Conservation (phyloP, 2,329 filamentous ascomycete species). For the Cephalotrichum gorgonifer region DNA sequence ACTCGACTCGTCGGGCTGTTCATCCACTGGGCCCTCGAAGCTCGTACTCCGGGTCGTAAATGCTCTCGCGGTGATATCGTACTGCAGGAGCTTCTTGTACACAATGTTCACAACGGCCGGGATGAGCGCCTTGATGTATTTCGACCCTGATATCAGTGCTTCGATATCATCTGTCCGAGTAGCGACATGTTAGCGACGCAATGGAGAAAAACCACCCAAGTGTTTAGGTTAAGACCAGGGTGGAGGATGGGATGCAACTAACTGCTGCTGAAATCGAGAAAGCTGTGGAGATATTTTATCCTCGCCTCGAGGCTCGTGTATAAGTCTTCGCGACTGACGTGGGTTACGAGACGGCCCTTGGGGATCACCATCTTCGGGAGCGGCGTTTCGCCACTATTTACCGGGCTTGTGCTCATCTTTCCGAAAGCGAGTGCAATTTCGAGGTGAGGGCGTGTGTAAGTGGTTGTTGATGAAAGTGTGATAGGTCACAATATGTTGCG, state of each 20-base stretch:
- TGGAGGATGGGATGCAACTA: constrained; percentile 18
- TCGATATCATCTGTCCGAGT: constrained; percentile 53
- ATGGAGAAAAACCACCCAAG: not conserved
- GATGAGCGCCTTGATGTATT: constrained; percentile 74
- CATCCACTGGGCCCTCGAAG: constrained; percentile 57
- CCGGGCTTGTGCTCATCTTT: not conserved
- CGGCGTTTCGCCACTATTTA: not conserved
- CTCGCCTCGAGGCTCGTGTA: constrained; percentile 61
- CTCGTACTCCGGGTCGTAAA: constrained; percentile 55
- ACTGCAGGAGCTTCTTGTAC: constrained; percentile 70
- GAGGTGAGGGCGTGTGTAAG: too few species aligned
- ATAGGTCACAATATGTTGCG: too few species aligned
- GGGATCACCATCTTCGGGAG: not conserved
- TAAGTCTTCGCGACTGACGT: constrained; percentile 59
- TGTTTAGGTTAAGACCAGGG: not conserved
- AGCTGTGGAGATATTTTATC: constrained; percentile 63
- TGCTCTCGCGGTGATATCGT: constrained; percentile 72
- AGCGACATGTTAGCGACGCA: not conserved
- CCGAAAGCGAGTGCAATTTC: too few species aligned
- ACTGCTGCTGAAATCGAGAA: constrained; percentile 66
- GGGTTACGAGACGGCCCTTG: constrained; percentile 28
- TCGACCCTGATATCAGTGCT: constrained; percentile 56
- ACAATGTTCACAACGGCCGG: constrained; percentile 77
- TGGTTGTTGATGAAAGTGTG: too few species aligned
- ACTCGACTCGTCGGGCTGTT: constrained; percentile 53